Evolutionary conservation across 345 rosid species (phyloP).

Genomic region (Theobroma cacao): DNA sequence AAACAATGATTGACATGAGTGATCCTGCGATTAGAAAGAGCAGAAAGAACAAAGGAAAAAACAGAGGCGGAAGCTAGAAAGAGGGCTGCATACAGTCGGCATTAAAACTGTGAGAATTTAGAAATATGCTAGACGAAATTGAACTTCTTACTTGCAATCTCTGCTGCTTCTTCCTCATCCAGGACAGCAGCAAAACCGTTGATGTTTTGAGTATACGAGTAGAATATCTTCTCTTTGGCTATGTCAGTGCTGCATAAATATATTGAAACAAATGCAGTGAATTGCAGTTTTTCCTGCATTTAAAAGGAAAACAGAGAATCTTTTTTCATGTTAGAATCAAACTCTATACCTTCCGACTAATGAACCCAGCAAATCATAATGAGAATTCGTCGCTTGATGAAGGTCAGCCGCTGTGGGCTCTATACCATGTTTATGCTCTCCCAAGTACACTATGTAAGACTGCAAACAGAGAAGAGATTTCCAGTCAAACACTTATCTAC

Average conservation of each 20-base stretch:
- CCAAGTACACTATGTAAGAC: conserved; percentile 44
- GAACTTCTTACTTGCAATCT: conserved; percentile 44
- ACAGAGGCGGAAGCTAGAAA: not conserved
- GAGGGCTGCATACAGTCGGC: not conserved
- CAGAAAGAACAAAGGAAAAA: not conserved
- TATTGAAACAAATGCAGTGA: not conserved
- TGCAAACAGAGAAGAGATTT: not conserved
- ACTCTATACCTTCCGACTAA: conserved; percentile 27
- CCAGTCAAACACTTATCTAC: not conserved
- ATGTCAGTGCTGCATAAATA: conserved; percentile 34
- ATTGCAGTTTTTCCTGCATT: not conserved
- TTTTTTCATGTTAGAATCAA: not conserved
- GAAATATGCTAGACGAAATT: not conserved
- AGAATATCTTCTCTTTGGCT: conserved; percentile 56
- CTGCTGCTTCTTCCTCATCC: conserved; percentile 52
- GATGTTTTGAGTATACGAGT: conserved; percentile 52
- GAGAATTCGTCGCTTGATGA: conserved; percentile 16
- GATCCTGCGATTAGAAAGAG: not conserved
- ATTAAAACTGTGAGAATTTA: not conserved
- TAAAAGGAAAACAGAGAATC: not conserved
- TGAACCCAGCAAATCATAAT: conserved; percentile 28
- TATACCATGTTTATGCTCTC: conserved; percentile 29
- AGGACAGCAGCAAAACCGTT: conserved; percentile 71
- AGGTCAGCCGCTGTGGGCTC: conserved; percentile 16
- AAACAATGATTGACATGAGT: too few species aligned